Evolutionary conservation across 1,284 basidiomycete species (phyloP), one percentile per base, ranked within the genome.

Genomic region (Paramarasmius palmivorus): DNA sequence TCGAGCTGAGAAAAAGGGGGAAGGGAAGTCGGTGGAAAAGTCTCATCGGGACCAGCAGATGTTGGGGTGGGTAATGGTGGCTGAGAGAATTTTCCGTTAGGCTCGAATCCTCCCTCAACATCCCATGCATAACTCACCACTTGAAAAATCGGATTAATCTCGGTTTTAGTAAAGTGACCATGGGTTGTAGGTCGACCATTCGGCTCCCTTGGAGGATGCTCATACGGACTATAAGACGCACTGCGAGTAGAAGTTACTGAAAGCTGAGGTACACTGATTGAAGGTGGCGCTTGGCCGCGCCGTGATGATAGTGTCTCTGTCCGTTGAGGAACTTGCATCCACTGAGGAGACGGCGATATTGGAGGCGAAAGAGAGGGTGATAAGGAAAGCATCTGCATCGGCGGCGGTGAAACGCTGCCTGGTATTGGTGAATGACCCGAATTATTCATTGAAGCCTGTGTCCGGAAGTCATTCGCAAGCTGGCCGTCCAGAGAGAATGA

Each of bases 71-170:
- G 41, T 26, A 52, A 20, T 35, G 53, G 45, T 39, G 50, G 44
- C 49, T 51, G 49, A 49, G 23, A 26, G 29, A 37, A 55, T 55
- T 45, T 48, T 59, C 58, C 48, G 50, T 39, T 53, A 63, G 46
- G 61, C 50, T 62, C 59, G 35, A 65, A 58, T 60, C 59, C 62
- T 62, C 65, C 57, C 58, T 59, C 55, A 66, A 54, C 58, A 62
- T 65, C 64, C 65, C 57, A 72, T 56, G 67, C 61, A 60, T 68
- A 70, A 77, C 91, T 80, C 71, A 93, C 92, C 71, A 94, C 91
- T 81, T 90, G 86, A 78, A 94, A 95, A 71, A 93, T 93, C 36
- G 92, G 91, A 70, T 95, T 93, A 65, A 93, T 91, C 36, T 78
- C 79, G 49, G 84, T 81, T 66, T 85, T 84, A 73, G 56, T 70